Conservation (phyloP, 2,329 filamentous ascomycete species). For the Cytospora piceicola region DNA sequence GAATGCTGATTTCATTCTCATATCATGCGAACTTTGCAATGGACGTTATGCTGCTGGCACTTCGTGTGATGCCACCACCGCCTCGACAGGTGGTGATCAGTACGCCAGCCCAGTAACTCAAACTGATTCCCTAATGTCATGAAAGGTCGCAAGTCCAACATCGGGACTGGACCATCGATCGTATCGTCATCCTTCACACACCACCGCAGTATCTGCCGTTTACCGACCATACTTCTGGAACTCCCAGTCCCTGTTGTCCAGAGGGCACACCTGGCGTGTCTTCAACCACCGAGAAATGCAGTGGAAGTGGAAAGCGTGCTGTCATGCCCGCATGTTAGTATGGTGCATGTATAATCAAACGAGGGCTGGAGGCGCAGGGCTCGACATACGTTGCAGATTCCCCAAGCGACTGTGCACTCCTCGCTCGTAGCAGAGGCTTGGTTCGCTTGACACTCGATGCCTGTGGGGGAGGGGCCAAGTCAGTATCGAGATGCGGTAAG, state of each 20-base stretch:
- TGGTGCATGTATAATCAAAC: background rate
- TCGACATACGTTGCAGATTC: constrained; percentile 92
- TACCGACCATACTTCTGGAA: constrained; percentile 96
- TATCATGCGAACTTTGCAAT: constrained; percentile 11
- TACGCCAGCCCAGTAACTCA: background rate
- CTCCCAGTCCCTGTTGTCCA: constrained; percentile 99
- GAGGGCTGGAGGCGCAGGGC: constrained; percentile 5
- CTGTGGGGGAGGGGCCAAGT: constrained; percentile 46
- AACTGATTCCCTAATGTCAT: background rate
- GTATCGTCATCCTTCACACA: constrained; percentile 11
- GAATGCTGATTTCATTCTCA: constrained; percentile 4
- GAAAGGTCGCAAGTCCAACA: background rate
- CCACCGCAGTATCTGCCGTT: background rate
- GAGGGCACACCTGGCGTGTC: constrained; percentile 95
- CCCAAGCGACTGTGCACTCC: constrained; percentile 98
- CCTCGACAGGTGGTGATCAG: constrained; percentile 9
- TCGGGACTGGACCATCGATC: background rate
- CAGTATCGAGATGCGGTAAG: background rate
- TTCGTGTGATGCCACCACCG: constrained; percentile 12
- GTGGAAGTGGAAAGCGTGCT: constrained; percentile 99
- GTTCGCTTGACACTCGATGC: constrained; percentile 98
- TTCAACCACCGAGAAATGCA: constrained; percentile 99
- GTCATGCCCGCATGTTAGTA: constrained; percentile 41
- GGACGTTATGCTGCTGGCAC: constrained; percentile 18
- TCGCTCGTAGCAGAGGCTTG: constrained; percentile 96